Conservation (phyloP, 2,329 filamentous ascomycete genomes). For the Aspergillus sp. region DNA sequence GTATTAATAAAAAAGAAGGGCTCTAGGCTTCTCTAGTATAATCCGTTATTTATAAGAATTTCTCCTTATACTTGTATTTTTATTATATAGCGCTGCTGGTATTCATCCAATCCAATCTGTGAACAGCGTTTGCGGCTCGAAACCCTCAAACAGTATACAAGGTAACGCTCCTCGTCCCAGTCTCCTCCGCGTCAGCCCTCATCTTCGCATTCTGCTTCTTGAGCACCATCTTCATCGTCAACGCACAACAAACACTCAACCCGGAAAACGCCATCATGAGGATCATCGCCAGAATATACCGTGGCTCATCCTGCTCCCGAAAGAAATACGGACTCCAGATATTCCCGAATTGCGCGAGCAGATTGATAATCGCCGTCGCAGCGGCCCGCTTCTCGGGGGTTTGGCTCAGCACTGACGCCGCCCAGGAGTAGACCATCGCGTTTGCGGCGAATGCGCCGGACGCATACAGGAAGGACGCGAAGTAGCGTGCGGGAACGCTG, state of each 20-base stretch:
- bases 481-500: background rate
- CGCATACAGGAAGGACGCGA: background rate
- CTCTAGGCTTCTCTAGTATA: no score
- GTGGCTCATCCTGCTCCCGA: slow-evolving; percentile 25
- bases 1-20: no score
- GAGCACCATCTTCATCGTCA: background rate
- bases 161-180: background rate
- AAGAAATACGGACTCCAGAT: slow-evolving; percentile 39
- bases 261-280: slow-evolving; percentile 2
- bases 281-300: slow-evolving; percentile 31
- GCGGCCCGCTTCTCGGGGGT: background rate
- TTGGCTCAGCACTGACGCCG: background rate
- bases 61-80: no score
- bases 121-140: no score
- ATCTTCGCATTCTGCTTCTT: background rate
- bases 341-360: background rate
- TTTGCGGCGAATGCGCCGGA: background rate
- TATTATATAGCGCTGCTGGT: no score
- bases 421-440: background rate
- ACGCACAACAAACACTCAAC: background rate
- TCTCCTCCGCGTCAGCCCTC: background rate
- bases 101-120: no score
- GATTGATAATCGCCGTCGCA: background rate
- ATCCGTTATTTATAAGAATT: no score
- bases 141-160: background rate